These are phyloP conservation scores for Elsinoe ampelina DNA, from an alignment of 2,329 filamentous ascomycete species.

Conservation along the genomic window DNA sequence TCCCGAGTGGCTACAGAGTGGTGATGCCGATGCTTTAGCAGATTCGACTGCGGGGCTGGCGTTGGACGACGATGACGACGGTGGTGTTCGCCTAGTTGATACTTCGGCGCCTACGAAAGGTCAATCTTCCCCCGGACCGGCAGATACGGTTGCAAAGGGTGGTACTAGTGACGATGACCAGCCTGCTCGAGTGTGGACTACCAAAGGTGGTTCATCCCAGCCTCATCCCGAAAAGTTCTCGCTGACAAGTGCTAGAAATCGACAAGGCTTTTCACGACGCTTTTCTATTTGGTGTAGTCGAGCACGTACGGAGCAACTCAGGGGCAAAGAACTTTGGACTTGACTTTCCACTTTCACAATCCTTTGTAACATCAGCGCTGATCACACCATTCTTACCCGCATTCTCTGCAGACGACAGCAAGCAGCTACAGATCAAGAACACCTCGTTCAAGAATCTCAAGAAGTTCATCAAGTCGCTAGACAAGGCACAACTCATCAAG, in stretches of 20 bases:
- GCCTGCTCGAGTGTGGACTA: constrained; percentile 45
- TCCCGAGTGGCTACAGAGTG: constrained; percentile 38
- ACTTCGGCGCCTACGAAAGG: background rate
- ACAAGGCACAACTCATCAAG: constrained; percentile 55
- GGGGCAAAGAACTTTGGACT: constrained; percentile 45
- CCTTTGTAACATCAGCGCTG: constrained; percentile 53
- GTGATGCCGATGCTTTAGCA: constrained; percentile 29
- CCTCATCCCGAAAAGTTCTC: constrained; percentile 12
- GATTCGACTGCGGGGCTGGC: constrained; percentile 35
- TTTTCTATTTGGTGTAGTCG: constrained; percentile 53
- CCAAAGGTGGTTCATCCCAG: constrained; percentile 37
- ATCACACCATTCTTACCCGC: constrained; percentile 58
- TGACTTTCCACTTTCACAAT: constrained; percentile 54
- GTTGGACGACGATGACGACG: constrained; percentile 36
- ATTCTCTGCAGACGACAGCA: constrained; percentile 45
- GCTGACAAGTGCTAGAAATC: constrained; percentile 44
- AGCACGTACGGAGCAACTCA: constrained; percentile 49
- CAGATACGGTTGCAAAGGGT: constrained; percentile 17
- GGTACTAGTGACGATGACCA: constrained; percentile 23
- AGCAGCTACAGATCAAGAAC: constrained; percentile 58
- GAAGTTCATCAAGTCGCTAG: constrained; percentile 59
- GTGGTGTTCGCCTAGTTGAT: constrained; percentile 36
- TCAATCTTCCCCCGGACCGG: constrained; percentile 1
- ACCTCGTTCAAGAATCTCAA: constrained; percentile 61
- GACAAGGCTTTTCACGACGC: constrained; percentile 57